phyloP scores from a whole-genome alignment of 2,329 filamentous ascomycete genomes.

The Cordyceps javanica region DNA sequence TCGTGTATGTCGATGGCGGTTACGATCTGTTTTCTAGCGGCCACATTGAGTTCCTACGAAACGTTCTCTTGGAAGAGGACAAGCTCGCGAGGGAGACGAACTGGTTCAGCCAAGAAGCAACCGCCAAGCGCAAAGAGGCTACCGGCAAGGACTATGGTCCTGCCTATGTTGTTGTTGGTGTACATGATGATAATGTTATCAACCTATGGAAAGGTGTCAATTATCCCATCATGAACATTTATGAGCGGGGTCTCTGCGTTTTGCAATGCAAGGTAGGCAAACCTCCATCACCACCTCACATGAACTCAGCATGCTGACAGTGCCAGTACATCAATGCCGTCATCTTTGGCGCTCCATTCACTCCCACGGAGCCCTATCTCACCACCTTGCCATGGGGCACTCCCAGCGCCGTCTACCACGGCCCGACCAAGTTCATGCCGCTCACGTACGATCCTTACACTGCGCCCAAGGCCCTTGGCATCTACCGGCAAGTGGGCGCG shows the following conservation, averaged over 20 bases:
- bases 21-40: constrained; percentile 96
- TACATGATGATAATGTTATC: constrained; percentile 92
- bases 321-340: constrained; percentile 76
- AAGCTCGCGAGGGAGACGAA: constrained; percentile 58
- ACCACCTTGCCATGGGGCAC: constrained; percentile 65
- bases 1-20: constrained; percentile 93
- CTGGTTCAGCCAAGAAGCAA: constrained; percentile 66
- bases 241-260: constrained; percentile 90
- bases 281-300: background rate
- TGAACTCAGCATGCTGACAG: constrained; percentile 17
- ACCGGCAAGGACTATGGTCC: constrained; percentile 68
- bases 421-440: constrained; percentile 88
- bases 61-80: constrained; percentile 69
- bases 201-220: constrained; percentile 97
- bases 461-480: constrained; percentile 72
- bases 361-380: constrained; percentile 74
- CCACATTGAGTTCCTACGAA: constrained; percentile 88
- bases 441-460: constrained; percentile 74
- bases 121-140: constrained; percentile 55
- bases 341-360: constrained; percentile 85
- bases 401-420: constrained; percentile 84
- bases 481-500: constrained; percentile 70
- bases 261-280: constrained; percentile 77
- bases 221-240: constrained; percentile 99
- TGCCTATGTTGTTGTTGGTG: constrained; percentile 82